Base-by-base conservation (phyloP, 352 stramenopile genomes). In the Globisporangium mamillatum region DNA sequence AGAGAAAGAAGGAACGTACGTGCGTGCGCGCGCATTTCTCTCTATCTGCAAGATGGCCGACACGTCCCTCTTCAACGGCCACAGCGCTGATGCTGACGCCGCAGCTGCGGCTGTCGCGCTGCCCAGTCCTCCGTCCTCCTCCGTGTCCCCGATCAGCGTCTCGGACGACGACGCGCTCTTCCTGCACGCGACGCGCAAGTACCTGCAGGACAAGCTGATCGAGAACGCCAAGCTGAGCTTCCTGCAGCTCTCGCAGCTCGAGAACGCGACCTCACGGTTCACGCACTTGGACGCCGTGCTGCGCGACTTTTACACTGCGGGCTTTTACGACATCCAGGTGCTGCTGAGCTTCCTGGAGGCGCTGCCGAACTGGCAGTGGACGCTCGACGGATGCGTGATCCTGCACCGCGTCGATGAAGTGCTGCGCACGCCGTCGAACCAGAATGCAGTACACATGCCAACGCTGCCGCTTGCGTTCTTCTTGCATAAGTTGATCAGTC, bases 301-400 rank as follows among this genome's bases (percentile, higher is more conserved):
- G 6, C 75, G 82, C 29, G 82, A 91, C 67, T 86, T 83, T 29
- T 92, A 92, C 74, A 77, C 78, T 27, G 78, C 81, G 4, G 82
- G 84, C 3, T 50, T 89, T 20, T 85, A 88, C 63, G 82, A 92
- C 65, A 71, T 90, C 8, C 75, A 82, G 22, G 78, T 86, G 71
- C 60, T 92, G 58, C 67, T 92, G 24, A 88, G 78, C 70, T 92
- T 92, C 72, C 74, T 92, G 20, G 81, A 92, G 60, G 74, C 64
- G 14, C 74, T 92, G 38, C 82, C 82, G 3, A 88, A 78, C 68
- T 90, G 80, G 82, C 69, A 89, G 57, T 92, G 82, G 84, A 87
- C 84, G 61, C 69, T 91, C 12, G 82, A 91, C 58, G 84, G 84
- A 16, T 91, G 82, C 63, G 71, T 75, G n/a, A 74, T 92, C 67